Percentiles rank a stretch among this genome's conserved stretches.
phyloP scores from a whole-genome alignment of 257 asterid genomes.

The Sherardia arvensis region DNA sequence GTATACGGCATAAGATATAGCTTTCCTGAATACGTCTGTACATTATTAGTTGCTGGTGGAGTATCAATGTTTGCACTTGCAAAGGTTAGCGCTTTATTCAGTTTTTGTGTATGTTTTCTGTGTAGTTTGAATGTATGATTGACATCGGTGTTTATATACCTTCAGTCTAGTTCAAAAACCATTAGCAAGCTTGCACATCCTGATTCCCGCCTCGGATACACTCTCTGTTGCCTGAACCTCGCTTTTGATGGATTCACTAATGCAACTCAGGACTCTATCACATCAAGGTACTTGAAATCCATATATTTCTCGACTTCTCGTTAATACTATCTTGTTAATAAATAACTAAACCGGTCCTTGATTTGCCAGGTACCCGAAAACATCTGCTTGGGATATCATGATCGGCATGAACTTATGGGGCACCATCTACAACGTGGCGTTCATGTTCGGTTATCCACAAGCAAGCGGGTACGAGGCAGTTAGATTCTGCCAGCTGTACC shows the following conservation, averaged over 20 bases:
- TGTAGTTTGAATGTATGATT: background rate
- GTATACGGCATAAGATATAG: conserved; percentile 89
- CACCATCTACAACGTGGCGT: conserved; percentile 69
- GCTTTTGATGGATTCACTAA: conserved; percentile 98
- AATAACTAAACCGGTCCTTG: background rate
- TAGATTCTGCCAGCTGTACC: conserved; percentile 76
- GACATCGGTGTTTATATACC: background rate
- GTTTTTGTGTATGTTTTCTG: no score
- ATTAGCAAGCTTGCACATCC: conserved; percentile 89
- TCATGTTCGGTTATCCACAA: conserved; percentile 82
- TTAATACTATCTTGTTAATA: background rate
- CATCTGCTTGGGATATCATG: conserved; percentile 95
- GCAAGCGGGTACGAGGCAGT: conserved; percentile 82
- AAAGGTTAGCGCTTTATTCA: conserved; percentile 54
- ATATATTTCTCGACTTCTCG: no score
- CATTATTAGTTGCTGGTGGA: conserved; percentile 97
- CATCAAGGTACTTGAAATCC: conserved; percentile 49
- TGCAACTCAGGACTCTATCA: conserved; percentile 95
- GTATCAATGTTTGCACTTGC: conserved; percentile 86
- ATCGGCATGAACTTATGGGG: conserved; percentile 99
- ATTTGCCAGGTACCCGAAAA: conserved; percentile 72
- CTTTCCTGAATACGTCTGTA: conserved; percentile 79
- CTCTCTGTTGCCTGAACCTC: conserved; percentile 82
- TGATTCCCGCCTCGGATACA: conserved; percentile 89
- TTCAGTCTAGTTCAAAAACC: conserved; percentile 91